phyloP scores from a whole-genome alignment of 2,329 filamentous ascomycete species.

The Fusarium virguliforme region DNA sequence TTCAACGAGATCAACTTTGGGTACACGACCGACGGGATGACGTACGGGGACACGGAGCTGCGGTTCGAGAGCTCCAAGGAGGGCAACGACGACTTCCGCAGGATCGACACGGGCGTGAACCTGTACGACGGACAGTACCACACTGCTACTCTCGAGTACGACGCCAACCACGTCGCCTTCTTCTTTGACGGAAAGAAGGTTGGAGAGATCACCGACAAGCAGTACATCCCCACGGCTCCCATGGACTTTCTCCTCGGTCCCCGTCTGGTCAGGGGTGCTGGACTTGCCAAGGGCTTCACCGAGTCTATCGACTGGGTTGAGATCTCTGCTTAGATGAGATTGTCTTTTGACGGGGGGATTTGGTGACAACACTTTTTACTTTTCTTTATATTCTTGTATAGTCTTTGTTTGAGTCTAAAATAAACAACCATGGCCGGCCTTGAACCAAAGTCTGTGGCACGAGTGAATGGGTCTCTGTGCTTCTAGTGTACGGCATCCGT shows the following conservation, averaged over 20 bases:
- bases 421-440: background rate
- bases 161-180: conserved; percentile 31
- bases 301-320: conserved; percentile 42
- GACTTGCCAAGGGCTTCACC: conserved; percentile 27
- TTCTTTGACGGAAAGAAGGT: conserved; percentile 35
- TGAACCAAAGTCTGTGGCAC: background rate
- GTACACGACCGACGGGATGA: conserved; percentile 32
- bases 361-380: background rate
- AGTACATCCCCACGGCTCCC: conserved; percentile 34
- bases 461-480: too few relatives aligned
- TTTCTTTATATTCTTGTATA: background rate
- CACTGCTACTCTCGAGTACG: conserved; percentile 38
- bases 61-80: conserved; percentile 36
- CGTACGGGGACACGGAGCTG: conserved; percentile 23
- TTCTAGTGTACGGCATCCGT: background rate
- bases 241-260: conserved; percentile 40
- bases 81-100: conserved; percentile 13
- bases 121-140: conserved; percentile 38
- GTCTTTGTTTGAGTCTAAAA: background rate
- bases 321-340: conserved; percentile 17
- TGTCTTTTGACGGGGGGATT: background rate
- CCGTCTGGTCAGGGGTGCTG: conserved; percentile 24
- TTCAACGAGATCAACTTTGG: conserved; percentile 47
- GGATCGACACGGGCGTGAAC: conserved; percentile 30
- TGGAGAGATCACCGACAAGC: conserved; percentile 28